Evolutionary conservation across 1,284 basidiomycete species (phyloP), one percentile per base, ranked within the genome.

Genomic region (Ustilago shanxiensis): DNA sequence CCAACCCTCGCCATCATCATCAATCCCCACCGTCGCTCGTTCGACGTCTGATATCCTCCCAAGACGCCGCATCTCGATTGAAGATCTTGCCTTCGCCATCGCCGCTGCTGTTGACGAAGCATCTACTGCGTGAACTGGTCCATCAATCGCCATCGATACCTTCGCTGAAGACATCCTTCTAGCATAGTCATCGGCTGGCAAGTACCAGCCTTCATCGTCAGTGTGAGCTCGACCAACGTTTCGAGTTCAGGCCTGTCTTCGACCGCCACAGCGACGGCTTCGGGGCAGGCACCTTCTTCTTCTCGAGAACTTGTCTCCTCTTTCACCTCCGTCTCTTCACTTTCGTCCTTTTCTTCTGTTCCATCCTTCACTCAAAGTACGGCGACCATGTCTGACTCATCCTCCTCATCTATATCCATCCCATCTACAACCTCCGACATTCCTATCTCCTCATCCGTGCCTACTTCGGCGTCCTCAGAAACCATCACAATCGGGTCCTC

Each of bases 381-480:
- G 22, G 44, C 63, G 29, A 75, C 59, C 44, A 75, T 75, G 72
- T 63, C 72, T 75, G 72, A 70, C 66, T 37, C 70, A 14, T 45
- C 60, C 52, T 44, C 41, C 41, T 20, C 20, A 11, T 44, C 41
- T 44, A 44, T 44, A 44, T 44, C 41, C 41, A 44, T 44, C 41
- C 54, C 35, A 58, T 29, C 60, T 45, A 60, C 70, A 20, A 63
- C 56, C 2, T 57, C 58, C 26, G 31, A 60, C 41, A 8, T 26
- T 24, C 37, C 63, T 22, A 53, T 58, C 31, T 49, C 60, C 16
- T 16, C 69, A 10, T 58, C 55, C 1, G 39, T 41, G 2, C 10
- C 66, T 6, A 2, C 57, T 58, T 52, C 56, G 10, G 26, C 51
- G 29, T 45, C 66, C 49, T 69, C 71, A 73, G 71, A 65, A 45